Evolutionary conservation across 2,329 filamentous ascomycete genomes (phyloP).

Genomic region (Endoconidiophora laricicola): DNA sequence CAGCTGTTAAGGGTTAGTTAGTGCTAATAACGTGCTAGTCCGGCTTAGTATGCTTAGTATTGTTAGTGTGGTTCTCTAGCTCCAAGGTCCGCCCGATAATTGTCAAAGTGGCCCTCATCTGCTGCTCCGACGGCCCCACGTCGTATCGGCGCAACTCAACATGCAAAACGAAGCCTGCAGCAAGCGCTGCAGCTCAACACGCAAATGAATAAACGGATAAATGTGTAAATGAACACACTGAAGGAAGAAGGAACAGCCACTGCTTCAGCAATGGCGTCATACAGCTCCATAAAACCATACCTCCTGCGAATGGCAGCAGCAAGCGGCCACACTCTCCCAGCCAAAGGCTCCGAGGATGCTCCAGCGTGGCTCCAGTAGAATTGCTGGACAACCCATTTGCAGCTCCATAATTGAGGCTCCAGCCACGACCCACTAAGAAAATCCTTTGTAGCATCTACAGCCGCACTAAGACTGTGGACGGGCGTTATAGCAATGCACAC

Average conservation of each 20-base stretch:
- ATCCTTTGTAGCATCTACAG: constrained; percentile 6
- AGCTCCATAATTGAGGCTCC: constrained; percentile 11
- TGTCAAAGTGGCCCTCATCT: constrained; percentile 1
- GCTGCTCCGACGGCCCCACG: constrained; percentile 11
- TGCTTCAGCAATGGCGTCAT: constrained; percentile 10
- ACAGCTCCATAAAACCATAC: neutral
- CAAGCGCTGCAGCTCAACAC: neutral
- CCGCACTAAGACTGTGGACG: neutral
- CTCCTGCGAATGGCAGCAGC: constrained; percentile 2
- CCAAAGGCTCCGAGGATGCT: constrained; percentile 3
- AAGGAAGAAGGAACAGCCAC: constrained; percentile 1
- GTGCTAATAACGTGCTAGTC: neutral
- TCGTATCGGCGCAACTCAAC: constrained; percentile 11
- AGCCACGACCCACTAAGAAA: constrained; percentile 9
- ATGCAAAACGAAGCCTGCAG: neutral
- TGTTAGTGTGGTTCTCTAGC: constrained; percentile 4
- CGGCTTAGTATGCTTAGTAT: neutral
- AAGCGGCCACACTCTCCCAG: neutral
- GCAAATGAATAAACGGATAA: neutral
- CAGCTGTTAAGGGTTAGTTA: too few species aligned
- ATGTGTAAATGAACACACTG: neutral
- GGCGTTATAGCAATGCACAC: too few species aligned
- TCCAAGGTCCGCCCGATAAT: constrained; percentile 7
- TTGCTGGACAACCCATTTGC: constrained; percentile 1
- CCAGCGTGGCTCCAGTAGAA: neutral